These are phyloP conservation scores for Magnolia changhungtana DNA, from an alignment of 164 flowering plant genomes.

Conservation along the genomic window DNA sequence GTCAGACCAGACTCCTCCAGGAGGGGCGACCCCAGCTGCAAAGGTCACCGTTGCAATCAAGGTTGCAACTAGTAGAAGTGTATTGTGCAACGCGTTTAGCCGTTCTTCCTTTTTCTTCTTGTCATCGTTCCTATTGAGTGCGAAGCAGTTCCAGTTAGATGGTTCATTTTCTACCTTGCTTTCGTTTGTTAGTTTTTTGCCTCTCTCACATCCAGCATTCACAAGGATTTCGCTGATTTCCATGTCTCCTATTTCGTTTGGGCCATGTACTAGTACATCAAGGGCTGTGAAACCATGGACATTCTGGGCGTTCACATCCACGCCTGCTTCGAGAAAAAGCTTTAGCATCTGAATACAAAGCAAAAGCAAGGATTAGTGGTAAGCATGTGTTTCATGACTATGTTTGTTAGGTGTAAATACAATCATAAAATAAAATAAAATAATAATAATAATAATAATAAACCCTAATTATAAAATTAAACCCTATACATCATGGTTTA, in stretches of 20 bases:
- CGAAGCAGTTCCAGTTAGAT: background rate
- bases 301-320: background rate
- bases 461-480: background rate
- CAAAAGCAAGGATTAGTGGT: too few species aligned
- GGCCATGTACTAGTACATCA: background rate
- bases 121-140: background rate
- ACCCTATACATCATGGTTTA: background rate
- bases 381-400: too few species aligned
- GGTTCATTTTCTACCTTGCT: background rate
- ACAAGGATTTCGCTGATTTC: background rate
- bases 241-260: background rate
- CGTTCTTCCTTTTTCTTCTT: background rate
- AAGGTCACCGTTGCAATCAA: constrained; percentile 22
- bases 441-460: too few species aligned
- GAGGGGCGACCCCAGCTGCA: constrained; percentile 24
- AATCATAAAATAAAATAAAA: too few species aligned
- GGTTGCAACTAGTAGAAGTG: constrained; percentile 18
- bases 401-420: too few species aligned
- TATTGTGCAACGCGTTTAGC: background rate
- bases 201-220: background rate
- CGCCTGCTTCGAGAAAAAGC: background rate
- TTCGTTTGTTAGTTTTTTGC: background rate
- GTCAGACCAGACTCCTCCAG: constrained; percentile 13
- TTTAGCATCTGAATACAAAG: background rate
- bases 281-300: background rate